phyloP scores from a whole-genome alignment of 2,329 filamentous ascomycete genomes.

The Exophiala aquamarina region DNA sequence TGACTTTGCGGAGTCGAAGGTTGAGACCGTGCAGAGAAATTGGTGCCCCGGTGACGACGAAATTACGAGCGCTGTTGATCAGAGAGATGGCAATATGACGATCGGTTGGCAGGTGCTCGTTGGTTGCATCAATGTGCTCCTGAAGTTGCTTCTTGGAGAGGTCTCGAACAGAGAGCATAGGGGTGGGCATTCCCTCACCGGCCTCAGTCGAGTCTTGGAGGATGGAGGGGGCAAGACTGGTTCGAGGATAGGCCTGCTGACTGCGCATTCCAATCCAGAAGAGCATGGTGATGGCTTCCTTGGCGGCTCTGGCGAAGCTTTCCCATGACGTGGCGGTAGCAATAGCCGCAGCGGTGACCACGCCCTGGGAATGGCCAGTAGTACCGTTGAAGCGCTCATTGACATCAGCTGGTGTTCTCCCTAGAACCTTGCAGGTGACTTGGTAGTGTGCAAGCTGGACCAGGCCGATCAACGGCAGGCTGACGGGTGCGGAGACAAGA shows the following conservation, averaged over 20 bases:
- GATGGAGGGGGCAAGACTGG: slow-evolving; percentile 85
- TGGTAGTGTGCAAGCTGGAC: slow-evolving; percentile 95
- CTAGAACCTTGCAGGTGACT: slow-evolving; percentile 88
- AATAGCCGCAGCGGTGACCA: slow-evolving; percentile 89
- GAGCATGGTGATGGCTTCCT: slow-evolving; percentile 81
- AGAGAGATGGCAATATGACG: slow-evolving; percentile 94
- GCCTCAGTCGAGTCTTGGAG: slow-evolving; percentile 91
- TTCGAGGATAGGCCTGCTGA: slow-evolving; percentile 94
- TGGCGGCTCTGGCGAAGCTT: slow-evolving; percentile 77
- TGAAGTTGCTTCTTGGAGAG: slow-evolving; percentile 85
- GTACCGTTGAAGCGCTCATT: slow-evolving; percentile 81
- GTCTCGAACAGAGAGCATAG: slow-evolving; percentile 97
- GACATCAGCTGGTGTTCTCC: slow-evolving; percentile 83
- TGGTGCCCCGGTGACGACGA: slow-evolving; percentile 94
- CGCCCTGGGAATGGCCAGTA: slow-evolving; percentile 94
- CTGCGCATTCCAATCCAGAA: slow-evolving; percentile 99
- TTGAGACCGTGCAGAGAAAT: slow-evolving; percentile 97
- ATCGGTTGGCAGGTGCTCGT: slow-evolving; percentile 89
- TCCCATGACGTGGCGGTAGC: slow-evolving; percentile 92
- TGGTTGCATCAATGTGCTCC: slow-evolving; percentile 94
- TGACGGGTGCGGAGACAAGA: slow-evolving; percentile 89
- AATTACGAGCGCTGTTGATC: slow-evolving; percentile 93
- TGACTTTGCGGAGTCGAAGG: slow-evolving; percentile 90
- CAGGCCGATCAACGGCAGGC: slow-evolving; percentile 91
- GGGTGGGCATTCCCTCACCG: slow-evolving; percentile 92